A percentile compares a stretch with the other conserved stretches of the same genome.
Evolutionary conservation across 164 flowering plant genomes (phyloP).

Genomic region (Vitis cinerea): DNA sequence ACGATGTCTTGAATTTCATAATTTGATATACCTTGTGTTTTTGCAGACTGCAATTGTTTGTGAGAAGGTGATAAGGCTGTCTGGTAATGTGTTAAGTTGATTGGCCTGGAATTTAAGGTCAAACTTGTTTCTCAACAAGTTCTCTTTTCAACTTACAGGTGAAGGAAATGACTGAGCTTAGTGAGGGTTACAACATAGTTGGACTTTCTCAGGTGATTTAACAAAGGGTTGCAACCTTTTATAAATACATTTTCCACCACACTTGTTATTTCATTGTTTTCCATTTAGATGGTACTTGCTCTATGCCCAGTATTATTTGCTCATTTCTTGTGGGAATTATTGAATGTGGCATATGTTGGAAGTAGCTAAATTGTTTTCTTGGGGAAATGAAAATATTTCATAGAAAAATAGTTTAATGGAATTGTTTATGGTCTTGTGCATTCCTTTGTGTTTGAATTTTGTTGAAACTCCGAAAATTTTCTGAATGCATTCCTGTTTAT

Average conservation of each 20-base stretch:
- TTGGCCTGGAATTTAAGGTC: neutral
- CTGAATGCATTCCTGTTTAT: slow-evolving; percentile 11
- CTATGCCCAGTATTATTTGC: neutral
- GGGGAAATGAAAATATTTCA: neutral
- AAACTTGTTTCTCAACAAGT: neutral
- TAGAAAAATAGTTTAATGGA: neutral
- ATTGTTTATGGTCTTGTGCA: neutral
- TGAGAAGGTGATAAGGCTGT: slow-evolving; percentile 34
- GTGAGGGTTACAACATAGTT: slow-evolving; percentile 56
- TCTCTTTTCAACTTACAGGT: slow-evolving; percentile 34
- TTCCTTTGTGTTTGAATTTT: neutral
- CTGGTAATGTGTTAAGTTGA: slow-evolving; percentile 1
- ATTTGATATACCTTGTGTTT: neutral
- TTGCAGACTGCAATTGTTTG: slow-evolving; percentile 47
- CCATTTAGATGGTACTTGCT: slow-evolving; percentile 2
- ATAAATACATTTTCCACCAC: neutral
- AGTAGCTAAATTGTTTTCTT: neutral
- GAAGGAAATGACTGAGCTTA: slow-evolving; percentile 52
- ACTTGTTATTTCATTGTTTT: neutral
- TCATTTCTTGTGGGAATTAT: neutral
- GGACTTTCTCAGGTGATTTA: slow-evolving; percentile 62
- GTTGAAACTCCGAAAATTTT: neutral
- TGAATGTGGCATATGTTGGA: neutral
- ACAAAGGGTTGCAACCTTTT: neutral
- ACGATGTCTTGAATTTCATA: neutral